Conservation (phyloP, 805 yeast genomes). For the Starmera amethionina region DNA sequence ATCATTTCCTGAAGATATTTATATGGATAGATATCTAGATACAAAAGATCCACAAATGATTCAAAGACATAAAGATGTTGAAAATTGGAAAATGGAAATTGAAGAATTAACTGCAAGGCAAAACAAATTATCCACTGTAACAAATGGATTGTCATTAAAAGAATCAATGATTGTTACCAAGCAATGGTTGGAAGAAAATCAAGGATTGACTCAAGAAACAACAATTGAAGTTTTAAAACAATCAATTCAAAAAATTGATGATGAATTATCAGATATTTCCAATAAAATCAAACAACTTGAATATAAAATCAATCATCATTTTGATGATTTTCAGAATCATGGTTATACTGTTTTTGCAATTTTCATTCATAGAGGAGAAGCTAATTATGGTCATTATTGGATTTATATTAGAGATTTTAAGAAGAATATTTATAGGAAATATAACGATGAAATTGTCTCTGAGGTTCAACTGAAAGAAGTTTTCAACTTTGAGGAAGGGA, state of each 20-base stretch:
- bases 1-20: constrained; percentile 67
- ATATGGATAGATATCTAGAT: constrained; percentile 81
- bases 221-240: constrained; percentile 38
- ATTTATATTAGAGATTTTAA: constrained; percentile 76
- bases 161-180: constrained; percentile 48
- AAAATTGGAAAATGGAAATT: constrained; percentile 50
- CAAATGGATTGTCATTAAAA: constrained; percentile 38
- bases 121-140: constrained; percentile 30
- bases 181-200: constrained; percentile 40
- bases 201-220: constrained; percentile 29
- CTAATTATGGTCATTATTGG: constrained; percentile 97
- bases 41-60: constrained; percentile 49
- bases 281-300: constrained; percentile 35
- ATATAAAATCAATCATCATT: constrained; percentile 45
- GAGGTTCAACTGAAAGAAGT: constrained; percentile 64
- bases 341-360: constrained; percentile 86
- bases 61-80: constrained; percentile 42
- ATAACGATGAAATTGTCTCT: constrained; percentile 91
- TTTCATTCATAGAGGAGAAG: constrained; percentile 93
- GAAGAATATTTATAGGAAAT: constrained; percentile 66
- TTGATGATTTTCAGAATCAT: constrained; percentile 44
- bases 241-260: constrained; percentile 37
- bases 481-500: constrained; percentile 52
- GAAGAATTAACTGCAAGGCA: constrained; percentile 32
- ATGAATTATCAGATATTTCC: constrained; percentile 33